A percentile compares a stretch with the other conserved stretches of the same genome.
phyloP scores from a whole-genome alignment of 2,329 filamentous ascomycete genomes.

The Ceratocystis papillata region DNA sequence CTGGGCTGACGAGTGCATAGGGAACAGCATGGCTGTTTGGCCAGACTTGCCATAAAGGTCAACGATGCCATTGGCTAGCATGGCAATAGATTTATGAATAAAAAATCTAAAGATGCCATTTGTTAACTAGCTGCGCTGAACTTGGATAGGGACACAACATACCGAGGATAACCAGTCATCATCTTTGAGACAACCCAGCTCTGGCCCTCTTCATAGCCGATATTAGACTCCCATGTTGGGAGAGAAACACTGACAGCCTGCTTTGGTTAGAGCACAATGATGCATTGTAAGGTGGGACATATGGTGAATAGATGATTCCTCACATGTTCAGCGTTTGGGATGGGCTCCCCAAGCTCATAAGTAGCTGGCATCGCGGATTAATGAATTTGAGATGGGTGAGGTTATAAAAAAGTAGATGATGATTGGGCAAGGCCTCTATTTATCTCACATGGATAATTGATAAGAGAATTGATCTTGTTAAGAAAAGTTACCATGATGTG shows the following conservation, averaged over 20 bases:
- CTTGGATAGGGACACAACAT: constrained; percentile 26
- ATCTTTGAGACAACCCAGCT: constrained; percentile 75
- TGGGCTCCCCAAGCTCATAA: constrained; percentile 54
- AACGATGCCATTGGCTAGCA: constrained; percentile 59
- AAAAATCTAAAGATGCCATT: constrained; percentile 56
- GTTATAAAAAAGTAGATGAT: not conserved
- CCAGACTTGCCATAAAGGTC: constrained; percentile 50
- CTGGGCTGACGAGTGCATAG: constrained; percentile 56
- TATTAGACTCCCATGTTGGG: constrained; percentile 81
- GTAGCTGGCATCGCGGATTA: constrained; percentile 34
- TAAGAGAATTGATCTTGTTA: not conserved
- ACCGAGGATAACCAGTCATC: constrained; percentile 85
- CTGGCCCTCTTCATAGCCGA: constrained; percentile 89
- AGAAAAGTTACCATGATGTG: not conserved
- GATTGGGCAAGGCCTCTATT: not conserved
- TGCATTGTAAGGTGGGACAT: too few species aligned
- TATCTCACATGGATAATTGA: not conserved
- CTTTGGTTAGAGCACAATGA: too few species aligned
- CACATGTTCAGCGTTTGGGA: constrained; percentile 72
- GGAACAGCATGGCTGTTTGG: constrained; percentile 71
- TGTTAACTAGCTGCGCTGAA: not conserved
- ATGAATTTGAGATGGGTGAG: not conserved
- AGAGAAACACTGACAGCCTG: constrained; percentile 93
- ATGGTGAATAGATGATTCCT: constrained; percentile 30
- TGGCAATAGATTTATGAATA: constrained; percentile 71